Evolutionary conservation across 495 filamentous ascomycete genomes (phyloP).

Genomic region (Friedmanniomyces endolithicus): DNA sequence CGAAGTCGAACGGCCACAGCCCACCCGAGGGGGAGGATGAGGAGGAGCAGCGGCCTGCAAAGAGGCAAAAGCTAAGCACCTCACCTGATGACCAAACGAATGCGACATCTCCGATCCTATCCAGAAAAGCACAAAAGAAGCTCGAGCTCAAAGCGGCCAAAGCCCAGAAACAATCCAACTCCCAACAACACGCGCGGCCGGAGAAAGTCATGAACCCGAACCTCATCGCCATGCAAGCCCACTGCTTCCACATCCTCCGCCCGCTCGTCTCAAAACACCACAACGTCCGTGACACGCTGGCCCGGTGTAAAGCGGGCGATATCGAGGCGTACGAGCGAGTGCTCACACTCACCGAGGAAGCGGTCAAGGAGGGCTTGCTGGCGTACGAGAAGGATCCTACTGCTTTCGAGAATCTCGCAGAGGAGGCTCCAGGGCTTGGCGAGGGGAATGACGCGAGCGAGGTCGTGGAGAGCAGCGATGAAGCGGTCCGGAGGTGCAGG

Average conservation of each 20-base stretch:
- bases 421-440: constrained; percentile 14
- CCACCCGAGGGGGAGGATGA: not conserved
- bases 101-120: not conserved
- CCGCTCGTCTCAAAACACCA: constrained; percentile 64
- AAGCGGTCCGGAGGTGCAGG: constrained; percentile 55
- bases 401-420: constrained; percentile 25
- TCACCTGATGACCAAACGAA: not conserved
- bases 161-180: no score
- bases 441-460: no score
- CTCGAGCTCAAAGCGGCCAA: constrained; percentile 37
- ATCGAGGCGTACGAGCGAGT: constrained; percentile 61
- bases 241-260: constrained; percentile 85
- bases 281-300: constrained; percentile 71
- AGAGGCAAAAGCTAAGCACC: constrained; percentile 8
- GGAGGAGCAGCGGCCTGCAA: constrained; percentile 22
- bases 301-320: constrained; percentile 50
- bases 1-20: not conserved
- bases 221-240: constrained; percentile 71
- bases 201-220: constrained; percentile 51
- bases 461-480: constrained; percentile 41
- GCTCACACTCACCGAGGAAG: constrained; percentile 52
- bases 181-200: constrained; percentile 29
- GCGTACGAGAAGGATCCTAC: constrained; percentile 47
- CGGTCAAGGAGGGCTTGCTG: constrained; percentile 56
- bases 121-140: not conserved